Conservation (phyloP, 2,329 filamentous ascomycete species). For the Talaromyces sp. region DNA sequence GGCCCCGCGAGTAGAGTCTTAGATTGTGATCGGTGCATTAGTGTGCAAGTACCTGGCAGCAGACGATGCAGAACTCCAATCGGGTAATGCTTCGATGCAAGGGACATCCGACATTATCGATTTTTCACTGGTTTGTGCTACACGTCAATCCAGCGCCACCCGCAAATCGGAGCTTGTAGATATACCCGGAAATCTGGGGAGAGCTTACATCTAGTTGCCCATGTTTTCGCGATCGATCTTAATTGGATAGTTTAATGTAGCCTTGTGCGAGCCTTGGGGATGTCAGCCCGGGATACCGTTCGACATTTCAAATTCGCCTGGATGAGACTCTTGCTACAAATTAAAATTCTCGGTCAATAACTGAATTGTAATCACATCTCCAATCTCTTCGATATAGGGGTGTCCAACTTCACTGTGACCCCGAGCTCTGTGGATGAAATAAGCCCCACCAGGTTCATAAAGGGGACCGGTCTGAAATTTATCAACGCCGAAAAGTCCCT, state of each 20-base stretch:
- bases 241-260: not conserved
- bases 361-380: not conserved
- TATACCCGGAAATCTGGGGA: not conserved
- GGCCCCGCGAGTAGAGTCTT: not conserved
- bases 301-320: not conserved
- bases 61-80: not conserved
- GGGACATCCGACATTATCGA: not conserved
- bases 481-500: not conserved
- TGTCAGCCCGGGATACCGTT: not conserved
- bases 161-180: not conserved
- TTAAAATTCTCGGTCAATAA: not conserved
- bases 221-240: not conserved
- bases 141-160: not conserved
- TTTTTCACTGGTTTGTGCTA: not conserved
- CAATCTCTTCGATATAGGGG: not conserved
- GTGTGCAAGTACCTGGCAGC: not conserved
- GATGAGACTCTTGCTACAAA: not conserved
- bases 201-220: constrained; percentile 10
- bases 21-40: not conserved
- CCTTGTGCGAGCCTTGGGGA: not conserved
- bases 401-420: not conserved
- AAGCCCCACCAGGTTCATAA: not conserved
- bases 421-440: not conserved
- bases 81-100: not conserved
- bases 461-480: not conserved